phyloP scores from a whole-genome alignment of 2,329 filamentous ascomycete genomes.

The Chlorencoelia australis region DNA sequence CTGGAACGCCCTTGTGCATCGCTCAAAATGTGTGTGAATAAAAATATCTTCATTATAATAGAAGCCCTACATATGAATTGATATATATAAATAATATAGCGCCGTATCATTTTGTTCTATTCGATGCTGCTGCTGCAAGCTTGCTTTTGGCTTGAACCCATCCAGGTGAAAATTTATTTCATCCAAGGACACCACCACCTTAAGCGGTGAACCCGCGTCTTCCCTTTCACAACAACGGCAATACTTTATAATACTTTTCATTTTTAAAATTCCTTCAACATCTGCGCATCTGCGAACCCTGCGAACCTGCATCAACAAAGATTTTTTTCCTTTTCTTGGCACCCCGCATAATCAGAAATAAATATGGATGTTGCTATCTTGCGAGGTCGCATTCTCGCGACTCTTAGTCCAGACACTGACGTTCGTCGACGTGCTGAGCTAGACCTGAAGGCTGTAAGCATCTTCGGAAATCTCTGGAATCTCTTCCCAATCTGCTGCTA shows the following conservation, averaged over 20 bases:
- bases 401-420: conserved; percentile 64
- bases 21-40: no score
- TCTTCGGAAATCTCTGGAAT: conserved; percentile 9
- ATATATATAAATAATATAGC: no score
- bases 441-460: conserved; percentile 67
- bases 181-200: conserved; percentile 1
- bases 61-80: no score
- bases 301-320: conserved; percentile 8
- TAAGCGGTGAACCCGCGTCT: conserved; percentile 5
- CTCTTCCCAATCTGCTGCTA: conserved; percentile 11
- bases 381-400: conserved; percentile 67
- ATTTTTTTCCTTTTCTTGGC: no score
- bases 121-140: no score
- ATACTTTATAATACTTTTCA: background rate
- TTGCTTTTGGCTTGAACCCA: no score
- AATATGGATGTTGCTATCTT: conserved; percentile 65
- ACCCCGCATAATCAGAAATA: conserved; percentile 11
- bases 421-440: conserved; percentile 67
- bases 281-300: conserved; percentile 7
- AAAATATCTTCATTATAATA: no score
- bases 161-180: background rate
- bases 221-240: background rate
- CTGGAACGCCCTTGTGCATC: no score
- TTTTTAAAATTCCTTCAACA: conserved; percentile 6
- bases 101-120: no score